Evolutionary conservation across 2,329 filamentous ascomycete genomes (phyloP).

Genomic region (Thielaviopsis euricoi): DNA sequence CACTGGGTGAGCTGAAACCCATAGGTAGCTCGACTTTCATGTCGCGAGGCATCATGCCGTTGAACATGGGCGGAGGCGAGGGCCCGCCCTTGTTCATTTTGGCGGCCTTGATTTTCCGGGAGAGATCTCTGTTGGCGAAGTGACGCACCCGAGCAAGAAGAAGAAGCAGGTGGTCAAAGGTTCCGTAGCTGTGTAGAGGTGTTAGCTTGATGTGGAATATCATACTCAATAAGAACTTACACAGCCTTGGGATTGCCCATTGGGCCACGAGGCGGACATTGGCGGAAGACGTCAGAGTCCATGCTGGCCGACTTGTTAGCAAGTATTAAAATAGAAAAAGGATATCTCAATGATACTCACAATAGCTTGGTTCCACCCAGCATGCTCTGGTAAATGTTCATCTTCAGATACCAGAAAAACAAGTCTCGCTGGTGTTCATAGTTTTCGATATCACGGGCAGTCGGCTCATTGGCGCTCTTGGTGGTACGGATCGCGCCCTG

Average conservation of each 20-base stretch:
- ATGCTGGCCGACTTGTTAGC: constrained; percentile 36
- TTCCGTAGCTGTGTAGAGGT: constrained; percentile 49
- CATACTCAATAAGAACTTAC: constrained; percentile 25
- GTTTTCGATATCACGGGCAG: constrained; percentile 52
- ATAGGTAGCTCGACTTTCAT: constrained; percentile 33
- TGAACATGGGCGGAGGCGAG: constrained; percentile 30
- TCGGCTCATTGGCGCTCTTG: constrained; percentile 23
- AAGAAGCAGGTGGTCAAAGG: constrained; percentile 74
- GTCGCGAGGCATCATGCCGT: constrained; percentile 38
- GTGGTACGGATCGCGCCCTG: constrained; percentile 20
- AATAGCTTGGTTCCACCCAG: constrained; percentile 72
- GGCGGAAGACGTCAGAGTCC: constrained; percentile 65
- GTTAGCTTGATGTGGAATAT: background rate
- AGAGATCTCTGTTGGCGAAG: constrained; percentile 62
- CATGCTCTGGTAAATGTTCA: constrained; percentile 83
- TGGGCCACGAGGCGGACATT: constrained; percentile 71
- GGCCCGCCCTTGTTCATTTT: constrained; percentile 19
- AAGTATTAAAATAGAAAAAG: background rate
- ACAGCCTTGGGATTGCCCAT: constrained; percentile 60
- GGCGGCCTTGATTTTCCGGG: constrained; percentile 54
- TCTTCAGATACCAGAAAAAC: constrained; percentile 92
- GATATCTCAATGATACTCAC: constrained; percentile 35
- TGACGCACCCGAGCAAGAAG: constrained; percentile 64
- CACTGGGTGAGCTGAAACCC: constrained; percentile 36
- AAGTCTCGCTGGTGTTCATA: constrained; percentile 74